phyloP scores from a whole-genome alignment of 2,329 filamentous ascomycete genomes.

The Lachnellula occidentalis region DNA sequence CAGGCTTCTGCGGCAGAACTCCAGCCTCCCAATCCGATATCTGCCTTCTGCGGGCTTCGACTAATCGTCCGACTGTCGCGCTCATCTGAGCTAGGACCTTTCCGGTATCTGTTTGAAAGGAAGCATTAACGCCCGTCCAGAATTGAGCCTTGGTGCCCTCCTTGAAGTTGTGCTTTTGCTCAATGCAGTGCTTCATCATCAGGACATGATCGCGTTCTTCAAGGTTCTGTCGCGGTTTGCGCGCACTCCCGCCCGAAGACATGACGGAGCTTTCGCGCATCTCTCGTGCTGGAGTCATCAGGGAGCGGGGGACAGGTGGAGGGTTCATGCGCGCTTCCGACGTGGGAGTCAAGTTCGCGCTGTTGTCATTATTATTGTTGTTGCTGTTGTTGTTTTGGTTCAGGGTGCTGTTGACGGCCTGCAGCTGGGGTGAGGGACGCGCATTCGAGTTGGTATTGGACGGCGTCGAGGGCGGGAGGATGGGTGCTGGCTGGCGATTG shows the following conservation, averaged over 20 bases:
- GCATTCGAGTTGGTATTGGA: conserved; percentile 11
- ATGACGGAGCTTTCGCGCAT: conserved; percentile 28
- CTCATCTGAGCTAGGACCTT: conserved; percentile 32
- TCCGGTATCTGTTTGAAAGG: conserved; percentile 28
- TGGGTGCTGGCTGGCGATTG: conserved; percentile 21
- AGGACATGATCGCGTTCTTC: conserved; percentile 30
- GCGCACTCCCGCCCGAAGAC: conserved; percentile 25
- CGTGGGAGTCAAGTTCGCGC: conserved; percentile 21
- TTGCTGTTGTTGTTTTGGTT: conserved; percentile 14
- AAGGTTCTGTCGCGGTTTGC: conserved; percentile 31
- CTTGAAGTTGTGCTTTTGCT: conserved; percentile 28
- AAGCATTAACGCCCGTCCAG: conserved; percentile 28
- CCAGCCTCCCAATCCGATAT: conserved; percentile 31
- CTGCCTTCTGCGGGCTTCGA: conserved; percentile 27
- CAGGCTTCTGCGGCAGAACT: conserved; percentile 27
- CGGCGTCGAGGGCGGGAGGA: conserved; percentile 25
- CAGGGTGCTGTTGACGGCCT: not conserved
- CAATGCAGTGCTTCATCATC: conserved; percentile 29
- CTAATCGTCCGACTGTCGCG: conserved; percentile 30
- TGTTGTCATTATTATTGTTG: conserved; percentile 17
- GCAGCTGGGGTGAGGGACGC: conserved; percentile 14
- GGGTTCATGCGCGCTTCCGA: conserved; percentile 29
- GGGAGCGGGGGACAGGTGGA: conserved; percentile 25
- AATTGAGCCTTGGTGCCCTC: conserved; percentile 31
- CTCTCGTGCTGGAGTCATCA: conserved; percentile 29